A percentile compares a stretch with the other conserved stretches of the same genome.
These are phyloP conservation scores for Sideroxylon spinosum DNA, from an alignment of 179 eudicot species.

Conservation along the genomic window DNA sequence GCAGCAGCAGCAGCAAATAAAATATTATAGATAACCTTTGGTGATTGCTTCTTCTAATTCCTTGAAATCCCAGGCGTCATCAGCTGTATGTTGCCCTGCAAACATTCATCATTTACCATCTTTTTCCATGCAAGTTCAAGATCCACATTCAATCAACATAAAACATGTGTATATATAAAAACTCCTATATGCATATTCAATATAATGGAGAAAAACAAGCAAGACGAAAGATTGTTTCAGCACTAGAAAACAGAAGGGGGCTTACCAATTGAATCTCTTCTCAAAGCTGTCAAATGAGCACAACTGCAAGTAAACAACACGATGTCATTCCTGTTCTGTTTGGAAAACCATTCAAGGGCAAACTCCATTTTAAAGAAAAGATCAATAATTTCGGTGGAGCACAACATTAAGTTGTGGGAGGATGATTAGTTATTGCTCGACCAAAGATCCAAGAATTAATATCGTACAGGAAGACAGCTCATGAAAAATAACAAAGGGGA, in stretches of 20 bases:
- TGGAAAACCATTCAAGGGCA: background rate
- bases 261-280: slow-evolving; percentile 96
- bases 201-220: background rate
- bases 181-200: background rate
- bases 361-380: background rate
- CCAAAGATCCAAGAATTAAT: background rate
- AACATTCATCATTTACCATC: background rate
- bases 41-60: slow-evolving; percentile 76
- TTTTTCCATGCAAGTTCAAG: background rate
- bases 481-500: background rate
- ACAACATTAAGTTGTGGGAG: background rate
- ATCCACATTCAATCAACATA: background rate
- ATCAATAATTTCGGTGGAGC: background rate
- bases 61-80: slow-evolving; percentile 89
- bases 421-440: background rate
- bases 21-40: slow-evolving; percentile 55
- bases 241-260: slow-evolving; percentile 6
- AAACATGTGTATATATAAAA: background rate
- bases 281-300: slow-evolving; percentile 86
- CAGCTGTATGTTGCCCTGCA: slow-evolving; percentile 70
- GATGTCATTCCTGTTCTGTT: background rate
- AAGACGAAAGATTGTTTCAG: background rate
- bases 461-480: background rate
- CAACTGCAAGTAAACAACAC: slow-evolving; percentile 58
- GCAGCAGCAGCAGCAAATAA: background rate